phyloP scores from a whole-genome alignment of 148 eudicot genomes.

The Suaeda aralocaspica region DNA sequence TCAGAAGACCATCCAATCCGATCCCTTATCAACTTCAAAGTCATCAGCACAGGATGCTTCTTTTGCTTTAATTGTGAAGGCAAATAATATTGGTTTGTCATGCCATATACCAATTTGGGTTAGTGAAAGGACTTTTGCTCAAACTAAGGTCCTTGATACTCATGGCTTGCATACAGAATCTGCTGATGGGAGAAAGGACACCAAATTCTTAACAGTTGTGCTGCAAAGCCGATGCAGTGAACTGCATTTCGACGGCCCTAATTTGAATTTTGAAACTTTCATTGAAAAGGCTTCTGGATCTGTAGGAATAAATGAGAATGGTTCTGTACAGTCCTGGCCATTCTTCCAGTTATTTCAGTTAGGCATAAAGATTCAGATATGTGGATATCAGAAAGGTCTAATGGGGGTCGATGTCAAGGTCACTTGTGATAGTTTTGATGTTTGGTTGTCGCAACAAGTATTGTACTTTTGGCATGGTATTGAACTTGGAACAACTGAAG shows the following conservation, averaged over 20 bases:
- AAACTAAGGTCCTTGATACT: conserved; percentile 27
- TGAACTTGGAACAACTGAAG: conserved; percentile 40
- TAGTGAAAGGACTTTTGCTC: conserved; percentile 34
- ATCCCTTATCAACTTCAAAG: conserved; percentile 21
- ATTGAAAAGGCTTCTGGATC: conserved; percentile 52
- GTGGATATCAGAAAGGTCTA: conserved; percentile 25
- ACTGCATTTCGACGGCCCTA: conserved; percentile 35
- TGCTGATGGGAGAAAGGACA: conserved; percentile 31
- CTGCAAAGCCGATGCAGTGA: conserved; percentile 50
- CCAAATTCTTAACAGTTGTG: conserved; percentile 43
- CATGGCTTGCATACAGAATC: conserved; percentile 24
- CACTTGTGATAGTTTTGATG: conserved; percentile 55
- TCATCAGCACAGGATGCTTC: conserved; percentile 26
- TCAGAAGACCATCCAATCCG: conserved; percentile 24
- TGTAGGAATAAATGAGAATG: conserved; percentile 39
- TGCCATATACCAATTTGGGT: conserved; percentile 57
- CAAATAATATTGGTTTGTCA: conserved; percentile 43
- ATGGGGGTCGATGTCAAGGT: conserved; percentile 30
- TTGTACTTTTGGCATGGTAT: conserved; percentile 52
- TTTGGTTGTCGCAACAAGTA: conserved; percentile 71
- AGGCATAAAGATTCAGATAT: conserved; percentile 41
- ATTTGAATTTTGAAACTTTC: conserved; percentile 33
- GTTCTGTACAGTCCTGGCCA: conserved; percentile 51
- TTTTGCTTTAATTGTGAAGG: conserved; percentile 36
- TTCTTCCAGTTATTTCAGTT: conserved; percentile 62